Evolutionary conservation across 1,284 basidiomycete genomes (phyloP).

Genomic region (Fistulinella staudtii): DNA sequence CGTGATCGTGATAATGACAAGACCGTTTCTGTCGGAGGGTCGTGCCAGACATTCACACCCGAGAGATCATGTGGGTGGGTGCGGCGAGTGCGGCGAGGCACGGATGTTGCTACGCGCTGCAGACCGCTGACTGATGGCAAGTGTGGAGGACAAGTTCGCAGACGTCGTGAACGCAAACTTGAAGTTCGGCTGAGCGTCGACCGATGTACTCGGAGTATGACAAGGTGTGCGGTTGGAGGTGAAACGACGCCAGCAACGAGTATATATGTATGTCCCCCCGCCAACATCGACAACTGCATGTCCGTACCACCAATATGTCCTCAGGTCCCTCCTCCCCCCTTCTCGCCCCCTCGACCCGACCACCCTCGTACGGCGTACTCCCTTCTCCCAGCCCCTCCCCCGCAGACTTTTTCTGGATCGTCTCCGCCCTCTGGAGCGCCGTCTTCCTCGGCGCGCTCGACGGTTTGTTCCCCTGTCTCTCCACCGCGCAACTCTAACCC

Average conservation of each 20-base stretch:
- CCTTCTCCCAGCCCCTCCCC: conserved; percentile 25
- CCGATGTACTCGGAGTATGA: conserved; percentile 33
- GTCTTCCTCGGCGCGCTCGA: conserved; percentile 81
- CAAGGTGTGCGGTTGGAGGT: conserved; percentile 15
- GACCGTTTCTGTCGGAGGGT: conserved; percentile 7
- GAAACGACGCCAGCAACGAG: conserved; percentile 18
- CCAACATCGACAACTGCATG: background rate
- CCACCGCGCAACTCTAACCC: background rate
- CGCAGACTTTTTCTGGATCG: conserved; percentile 60
- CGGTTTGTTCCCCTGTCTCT: conserved; percentile 41
- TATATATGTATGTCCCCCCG: conserved; percentile 10
- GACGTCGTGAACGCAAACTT: background rate
- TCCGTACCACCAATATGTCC: conserved; percentile 4
- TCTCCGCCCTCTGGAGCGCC: conserved; percentile 72
- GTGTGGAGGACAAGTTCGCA: background rate
- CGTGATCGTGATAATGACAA: too few relatives aligned
- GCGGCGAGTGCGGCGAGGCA: conserved; percentile 15
- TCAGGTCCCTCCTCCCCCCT: background rate
- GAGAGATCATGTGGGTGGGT: background rate
- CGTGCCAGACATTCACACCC: conserved; percentile 1
- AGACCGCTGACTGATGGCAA: background rate
- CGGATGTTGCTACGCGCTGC: background rate
- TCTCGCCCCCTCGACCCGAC: background rate
- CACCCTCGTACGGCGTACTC: background rate
- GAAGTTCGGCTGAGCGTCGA: conserved; percentile 15